Conservation (phyloP, 192 early-diverging fungal genomes). For the Pilaira anomala region DNA sequence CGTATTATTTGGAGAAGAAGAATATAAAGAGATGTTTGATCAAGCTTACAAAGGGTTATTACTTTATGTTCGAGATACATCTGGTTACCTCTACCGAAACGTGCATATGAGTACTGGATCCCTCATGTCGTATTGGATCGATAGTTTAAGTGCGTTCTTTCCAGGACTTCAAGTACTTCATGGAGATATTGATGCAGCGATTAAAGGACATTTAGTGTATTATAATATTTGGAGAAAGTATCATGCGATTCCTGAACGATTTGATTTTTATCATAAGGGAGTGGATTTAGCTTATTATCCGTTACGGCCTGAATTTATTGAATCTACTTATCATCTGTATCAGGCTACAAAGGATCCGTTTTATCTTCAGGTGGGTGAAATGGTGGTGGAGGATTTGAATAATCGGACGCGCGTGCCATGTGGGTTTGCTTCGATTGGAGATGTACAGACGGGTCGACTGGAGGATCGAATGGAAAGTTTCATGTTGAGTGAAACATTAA, state of each 20-base stretch:
- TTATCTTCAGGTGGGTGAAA: constrained; percentile 88
- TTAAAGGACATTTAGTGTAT: constrained; percentile 77
- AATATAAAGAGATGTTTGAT: constrained; percentile 76
- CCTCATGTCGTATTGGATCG: constrained; percentile 74
- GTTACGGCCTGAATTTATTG: constrained; percentile 89
- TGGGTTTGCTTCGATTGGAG: constrained; percentile 73
- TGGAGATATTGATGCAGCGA: constrained; percentile 84
- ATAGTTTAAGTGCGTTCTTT: constrained; percentile 88
- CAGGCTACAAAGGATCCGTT: constrained; percentile 86
- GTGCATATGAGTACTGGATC: constrained; percentile 75
- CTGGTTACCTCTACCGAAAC: constrained; percentile 82
- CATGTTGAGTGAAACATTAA: constrained; percentile 89
- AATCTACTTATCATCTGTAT: constrained; percentile 92
- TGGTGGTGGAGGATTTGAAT: constrained; percentile 80
- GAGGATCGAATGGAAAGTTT: constrained; percentile 97
- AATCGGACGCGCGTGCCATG: constrained; percentile 64
- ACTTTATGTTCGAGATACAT: constrained; percentile 58
- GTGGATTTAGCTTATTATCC: constrained; percentile 75
- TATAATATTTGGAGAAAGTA: constrained; percentile 87
- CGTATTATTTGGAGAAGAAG: constrained; percentile 79
- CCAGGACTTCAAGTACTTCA: constrained; percentile 87
- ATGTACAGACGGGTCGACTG: constrained; percentile 57
- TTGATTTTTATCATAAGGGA: constrained; percentile 65
- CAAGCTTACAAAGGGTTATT: constrained; percentile 68
- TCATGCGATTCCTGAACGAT: constrained; percentile 83